Evolutionary conservation across 345 rosid species (phyloP).

Genomic region (Populus simonii): DNA sequence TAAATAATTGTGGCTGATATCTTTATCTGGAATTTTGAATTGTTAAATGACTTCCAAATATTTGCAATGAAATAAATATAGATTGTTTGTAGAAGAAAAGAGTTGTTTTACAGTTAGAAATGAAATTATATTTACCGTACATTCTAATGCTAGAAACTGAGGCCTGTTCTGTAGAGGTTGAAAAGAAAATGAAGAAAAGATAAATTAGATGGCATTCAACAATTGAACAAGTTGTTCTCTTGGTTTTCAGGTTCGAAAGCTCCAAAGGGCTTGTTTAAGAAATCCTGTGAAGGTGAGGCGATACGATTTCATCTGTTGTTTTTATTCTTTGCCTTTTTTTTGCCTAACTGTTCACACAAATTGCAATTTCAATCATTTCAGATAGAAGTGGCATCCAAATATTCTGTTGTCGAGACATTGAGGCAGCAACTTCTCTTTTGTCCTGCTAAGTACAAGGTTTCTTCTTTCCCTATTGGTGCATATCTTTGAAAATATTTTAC

Average conservation of each 20-base stretch:
- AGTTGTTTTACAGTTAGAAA: too few relatives aligned
- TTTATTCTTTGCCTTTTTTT: conserved; percentile 11
- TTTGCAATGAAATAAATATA: too few relatives aligned
- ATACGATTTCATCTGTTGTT: neutral
- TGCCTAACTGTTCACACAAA: too few relatives aligned
- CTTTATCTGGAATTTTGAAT: too few relatives aligned
- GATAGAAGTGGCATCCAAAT: conserved; percentile 93
- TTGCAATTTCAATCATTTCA: conserved; percentile 20
- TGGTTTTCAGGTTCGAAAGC: conserved; percentile 69
- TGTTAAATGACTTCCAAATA: too few relatives aligned
- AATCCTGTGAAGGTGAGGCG: conserved; percentile 85
- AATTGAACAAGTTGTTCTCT: conserved; percentile 12
- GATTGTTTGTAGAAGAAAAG: too few relatives aligned
- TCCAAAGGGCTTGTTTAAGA: conserved; percentile 85
- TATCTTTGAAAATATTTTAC: too few relatives aligned
- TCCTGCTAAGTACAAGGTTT: conserved; percentile 86
- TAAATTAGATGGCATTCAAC: conserved; percentile 10
- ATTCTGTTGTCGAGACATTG: conserved; percentile 90
- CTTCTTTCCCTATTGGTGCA: conserved; percentile 3
- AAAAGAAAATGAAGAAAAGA: neutral
- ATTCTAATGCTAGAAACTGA: too few relatives aligned
- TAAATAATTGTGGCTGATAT: too few relatives aligned
- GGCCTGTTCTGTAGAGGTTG: neutral
- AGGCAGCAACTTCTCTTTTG: conserved; percentile 69
- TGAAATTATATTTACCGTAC: too few relatives aligned